phyloP scores from a whole-genome alignment of 2,329 filamentous ascomycete genomes.

The Eutypa lata region DNA sequence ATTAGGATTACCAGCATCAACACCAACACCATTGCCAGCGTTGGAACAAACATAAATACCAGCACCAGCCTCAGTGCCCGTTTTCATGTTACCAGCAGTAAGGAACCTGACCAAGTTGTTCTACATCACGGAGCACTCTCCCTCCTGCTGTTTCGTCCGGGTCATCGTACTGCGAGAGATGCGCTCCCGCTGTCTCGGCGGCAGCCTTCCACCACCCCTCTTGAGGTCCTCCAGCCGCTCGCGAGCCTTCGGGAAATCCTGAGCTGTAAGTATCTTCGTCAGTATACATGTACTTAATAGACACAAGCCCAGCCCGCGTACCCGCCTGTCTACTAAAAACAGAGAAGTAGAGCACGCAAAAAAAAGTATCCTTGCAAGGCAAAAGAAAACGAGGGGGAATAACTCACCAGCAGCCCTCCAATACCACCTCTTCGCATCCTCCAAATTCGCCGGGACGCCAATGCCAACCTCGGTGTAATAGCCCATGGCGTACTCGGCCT shows the following conservation, averaged over 20 bases:
- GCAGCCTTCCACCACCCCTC: slow-evolving; percentile 70
- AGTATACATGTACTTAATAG: background rate
- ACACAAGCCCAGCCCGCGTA: too few species aligned
- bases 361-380: background rate
- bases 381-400: background rate
- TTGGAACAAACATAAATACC: too few species aligned
- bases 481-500: slow-evolving; percentile 97
- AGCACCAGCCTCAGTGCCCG: too few species aligned
- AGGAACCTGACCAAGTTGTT: slow-evolving; percentile 12
- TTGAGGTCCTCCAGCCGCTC: slow-evolving; percentile 92
- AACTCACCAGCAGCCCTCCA: slow-evolving; percentile 91
- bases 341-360: too few species aligned
- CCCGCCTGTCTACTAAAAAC: too few species aligned
- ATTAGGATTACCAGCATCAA: too few species aligned
- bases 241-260: slow-evolving; percentile 90
- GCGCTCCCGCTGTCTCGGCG: slow-evolving; percentile 70
- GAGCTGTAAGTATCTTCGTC: slow-evolving; percentile 54
- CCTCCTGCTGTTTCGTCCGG: slow-evolving; percentile 73
- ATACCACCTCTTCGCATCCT: slow-evolving; percentile 98
- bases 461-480: slow-evolving; percentile 97
- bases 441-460: slow-evolving; percentile 77
- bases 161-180: slow-evolving; percentile 76
- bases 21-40: too few species aligned
- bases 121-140: slow-evolving; percentile 83
- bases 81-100: background rate